A percentile compares a stretch with the other conserved stretches of the same genome.
Evolutionary conservation across 208 protist species (phyloP).

Genomic region (Balamuthia mandrillaris): DNA sequence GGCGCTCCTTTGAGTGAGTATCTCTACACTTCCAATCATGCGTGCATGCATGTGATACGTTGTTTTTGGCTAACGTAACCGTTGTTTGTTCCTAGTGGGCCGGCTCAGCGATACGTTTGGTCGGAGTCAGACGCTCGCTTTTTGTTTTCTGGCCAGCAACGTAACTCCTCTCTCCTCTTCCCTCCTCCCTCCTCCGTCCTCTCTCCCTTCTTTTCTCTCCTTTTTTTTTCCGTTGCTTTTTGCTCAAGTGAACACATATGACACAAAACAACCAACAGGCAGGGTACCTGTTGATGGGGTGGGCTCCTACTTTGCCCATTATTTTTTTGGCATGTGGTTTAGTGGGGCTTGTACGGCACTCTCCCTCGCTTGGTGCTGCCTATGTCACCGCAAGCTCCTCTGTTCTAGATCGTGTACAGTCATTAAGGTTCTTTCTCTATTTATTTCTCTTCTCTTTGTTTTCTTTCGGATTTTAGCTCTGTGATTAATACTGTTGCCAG

Average conservation of each 20-base stretch:
- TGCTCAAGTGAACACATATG: too few relatives aligned
- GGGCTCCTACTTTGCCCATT: not conserved
- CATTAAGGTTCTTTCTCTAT: not conserved
- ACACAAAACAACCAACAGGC: too few relatives aligned
- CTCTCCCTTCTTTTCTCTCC: too few relatives aligned
- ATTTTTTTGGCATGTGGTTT: not conserved
- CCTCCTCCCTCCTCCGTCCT: too few relatives aligned
- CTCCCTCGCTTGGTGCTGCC: not conserved
- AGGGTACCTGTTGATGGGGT: constrained; percentile 1
- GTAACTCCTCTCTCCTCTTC: too few relatives aligned
- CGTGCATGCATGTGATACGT: not conserved
- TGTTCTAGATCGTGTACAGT: not conserved
- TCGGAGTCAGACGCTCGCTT: not conserved
- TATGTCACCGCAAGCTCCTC: not conserved
- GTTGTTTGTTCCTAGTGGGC: constrained; percentile 5
- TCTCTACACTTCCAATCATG: too few relatives aligned
- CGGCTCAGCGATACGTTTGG: not conserved
- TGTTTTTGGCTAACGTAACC: not conserved
- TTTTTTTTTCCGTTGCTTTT: too few relatives aligned
- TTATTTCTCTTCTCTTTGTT: too few relatives aligned
- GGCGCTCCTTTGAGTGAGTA: constrained; percentile 1
- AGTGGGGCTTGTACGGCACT: not conserved
- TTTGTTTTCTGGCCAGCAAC: not conserved
- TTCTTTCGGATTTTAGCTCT: too few relatives aligned
- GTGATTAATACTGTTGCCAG: not conserved